Evolutionary conservation across 2,329 filamentous ascomycete genomes (phyloP), one percentile per base, ranked within the genome.

Genomic region (Emericellopsis cladophorae): DNA sequence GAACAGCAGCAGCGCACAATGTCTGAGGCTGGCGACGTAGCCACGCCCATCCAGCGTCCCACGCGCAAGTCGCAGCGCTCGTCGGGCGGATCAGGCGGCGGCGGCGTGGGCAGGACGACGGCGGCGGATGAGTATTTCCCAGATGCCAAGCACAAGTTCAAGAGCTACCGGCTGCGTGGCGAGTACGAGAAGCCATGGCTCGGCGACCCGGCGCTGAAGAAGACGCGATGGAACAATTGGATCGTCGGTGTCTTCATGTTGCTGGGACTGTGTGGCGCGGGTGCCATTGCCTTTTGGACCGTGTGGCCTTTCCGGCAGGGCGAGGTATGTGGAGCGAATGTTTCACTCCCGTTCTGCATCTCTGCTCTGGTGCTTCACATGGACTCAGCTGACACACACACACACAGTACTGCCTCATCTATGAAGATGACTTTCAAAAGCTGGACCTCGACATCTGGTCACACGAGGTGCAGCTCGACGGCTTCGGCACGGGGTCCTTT

Each of bases 401-500:
- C 5, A n/a, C 3, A 7, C 21, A 70, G 55, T 70, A 72, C 53
- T 74, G 70, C 49, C 55, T 67, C n/a, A 54, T 74, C 5, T 57
- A 68, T 33, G 62, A 68, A 38, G 70, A 76, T 44, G 51, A 67
- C 46, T 76, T 74, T 51, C 54, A 57, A 14, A 56, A 54, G 2
- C 54, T 72, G 35, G 56, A 70, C 51, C 54, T 53, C 11, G 49
- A 54, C 34, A 49, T 67, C n/a, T 74, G 70, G 70, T 62, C 60
- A 8, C 62, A 67, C 42, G 67, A 72, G 48, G 62, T 70, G 14
- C 52, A 60, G 51, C 49, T 65, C n/a, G 55, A 60, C 41, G 67
- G 59, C 9, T 67, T 60, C 46, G 64, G 67, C 38, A 66, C 61
- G n/a, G 67, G 67, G 14, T 59, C 64, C 31, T 74, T 74, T 49